Evolutionary conservation across 1,284 basidiomycete genomes (phyloP), one percentile per base, ranked within the genome.

Genomic region (Fistulina hepatica): DNA sequence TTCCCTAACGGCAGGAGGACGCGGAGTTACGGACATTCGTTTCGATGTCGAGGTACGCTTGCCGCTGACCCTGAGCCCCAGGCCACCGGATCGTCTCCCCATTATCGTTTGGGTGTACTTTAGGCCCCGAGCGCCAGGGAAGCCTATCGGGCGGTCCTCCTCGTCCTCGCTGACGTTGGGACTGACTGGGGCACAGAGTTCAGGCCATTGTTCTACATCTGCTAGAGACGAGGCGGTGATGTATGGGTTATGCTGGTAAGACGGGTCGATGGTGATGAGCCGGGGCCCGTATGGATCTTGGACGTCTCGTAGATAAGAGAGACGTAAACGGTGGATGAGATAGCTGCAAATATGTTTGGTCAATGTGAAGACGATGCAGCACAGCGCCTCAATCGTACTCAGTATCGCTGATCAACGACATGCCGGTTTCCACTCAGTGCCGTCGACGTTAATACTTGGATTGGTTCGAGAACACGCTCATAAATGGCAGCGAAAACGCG

Each of bases 51-150:
- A 71, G 1, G 54, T 53, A 15, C 72, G 59, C 41, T 72, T 71
- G 4, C 67, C 81, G 12, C 68, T 60, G 5, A 85, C 77, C 16
- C 82, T 68, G 60, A 86, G 71, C 0, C 85, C 84, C 1, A 76
- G 57, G 0, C 69, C 77, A 4, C 78, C 78, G 0, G 67, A 64
- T 21, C 69, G 65, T 11, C 69, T 66, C 2, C 73, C 81, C 69
- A 91, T 79, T 50, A 94, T 93, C 1, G 90, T 94, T 49, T 82
- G 76, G 4, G 82, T 83, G 54, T 92, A 81, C 50, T 80, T 83
- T 44, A 93, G 65, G 4, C 73, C 68, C 1, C 65, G 63, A 0
- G 77, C 74, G 12, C 71, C 74, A 22, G 68, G 71, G 42, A 71
- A 73, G 6, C 71, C 73, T 3, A 66, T 61, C 1, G 68, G 62